Conservation (phyloP, 148 eudicot species). For the Rhododendron kiyosumense region DNA sequence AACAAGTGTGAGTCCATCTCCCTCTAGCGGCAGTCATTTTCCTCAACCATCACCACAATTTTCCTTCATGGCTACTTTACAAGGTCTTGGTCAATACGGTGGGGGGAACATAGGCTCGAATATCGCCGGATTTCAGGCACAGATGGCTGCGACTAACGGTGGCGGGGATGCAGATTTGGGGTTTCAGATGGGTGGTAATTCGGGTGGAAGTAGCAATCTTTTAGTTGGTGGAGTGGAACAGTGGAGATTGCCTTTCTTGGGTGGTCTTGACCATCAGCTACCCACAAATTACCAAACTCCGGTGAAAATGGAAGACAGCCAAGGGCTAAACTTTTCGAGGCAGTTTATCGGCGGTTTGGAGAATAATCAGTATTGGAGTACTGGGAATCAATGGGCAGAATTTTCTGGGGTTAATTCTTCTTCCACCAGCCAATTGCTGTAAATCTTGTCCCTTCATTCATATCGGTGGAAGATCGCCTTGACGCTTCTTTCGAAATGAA, state of each 20-base stretch:
- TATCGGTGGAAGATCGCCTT: not conserved
- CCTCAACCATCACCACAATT: slow-evolving; percentile 21
- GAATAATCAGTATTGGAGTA: slow-evolving; percentile 37
- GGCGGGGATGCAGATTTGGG: not conserved
- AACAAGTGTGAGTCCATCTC: slow-evolving; percentile 22
- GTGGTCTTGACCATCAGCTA: slow-evolving; percentile 15
- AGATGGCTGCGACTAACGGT: slow-evolving; percentile 5
- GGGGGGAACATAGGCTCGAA: slow-evolving; percentile 25
- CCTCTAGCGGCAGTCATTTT: slow-evolving; percentile 12
- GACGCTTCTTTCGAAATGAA: not conserved
- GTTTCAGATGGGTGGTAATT: slow-evolving; percentile 16
- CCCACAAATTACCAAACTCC: slow-evolving; percentile 24
- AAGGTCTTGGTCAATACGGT: slow-evolving; percentile 40
- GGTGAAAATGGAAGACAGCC: slow-evolving; percentile 42
- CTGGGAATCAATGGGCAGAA: slow-evolving; percentile 40
- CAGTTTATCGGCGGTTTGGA: slow-evolving; percentile 25
- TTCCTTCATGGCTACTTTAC: slow-evolving; percentile 48
- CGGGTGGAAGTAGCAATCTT: slow-evolving; percentile 1
- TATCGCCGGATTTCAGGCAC: slow-evolving; percentile 17
- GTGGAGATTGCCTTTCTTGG: slow-evolving; percentile 30
- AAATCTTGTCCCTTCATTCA: not conserved
- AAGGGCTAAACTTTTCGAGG: slow-evolving; percentile 29
- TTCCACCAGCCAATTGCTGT: slow-evolving; percentile 35
- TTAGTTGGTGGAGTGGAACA: slow-evolving; percentile 11
- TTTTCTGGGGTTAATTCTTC: slow-evolving; percentile 49